These are phyloP conservation scores for Pluteus cervinus DNA, from an alignment of 768 basidiomycete genomes.

Conservation along the genomic window DNA sequence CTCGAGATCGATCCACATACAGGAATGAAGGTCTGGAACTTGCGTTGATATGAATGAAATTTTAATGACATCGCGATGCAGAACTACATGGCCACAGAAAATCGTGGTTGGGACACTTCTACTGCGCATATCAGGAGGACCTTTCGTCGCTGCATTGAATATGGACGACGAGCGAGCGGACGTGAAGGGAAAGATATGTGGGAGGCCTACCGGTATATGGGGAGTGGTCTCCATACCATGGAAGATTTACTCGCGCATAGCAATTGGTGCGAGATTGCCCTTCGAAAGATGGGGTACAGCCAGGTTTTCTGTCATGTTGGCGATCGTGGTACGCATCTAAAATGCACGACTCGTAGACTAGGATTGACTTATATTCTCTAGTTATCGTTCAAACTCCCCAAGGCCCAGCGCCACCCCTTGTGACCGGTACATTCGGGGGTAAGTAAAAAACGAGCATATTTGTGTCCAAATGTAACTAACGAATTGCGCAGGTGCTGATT, in stretches of 20 bases:
- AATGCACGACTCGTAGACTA: neutral
- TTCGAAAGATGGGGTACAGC: slow-evolving; percentile 61
- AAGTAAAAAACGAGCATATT: slow-evolving; percentile 7
- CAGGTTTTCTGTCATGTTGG: slow-evolving; percentile 82
- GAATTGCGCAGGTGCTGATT: slow-evolving; percentile 39
- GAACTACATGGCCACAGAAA: slow-evolving; percentile 77
- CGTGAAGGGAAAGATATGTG: slow-evolving; percentile 50
- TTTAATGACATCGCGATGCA: slow-evolving; percentile 14
- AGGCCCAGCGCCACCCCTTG: slow-evolving; percentile 53
- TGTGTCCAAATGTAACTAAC: neutral
- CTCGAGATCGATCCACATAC: slow-evolving; percentile 70
- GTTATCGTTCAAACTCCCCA: slow-evolving; percentile 46
- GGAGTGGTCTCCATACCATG: slow-evolving; percentile 60
- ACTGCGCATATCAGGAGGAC: slow-evolving; percentile 60
- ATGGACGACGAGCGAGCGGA: slow-evolving; percentile 52
- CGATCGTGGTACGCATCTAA: slow-evolving; percentile 34
- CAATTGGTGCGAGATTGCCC: slow-evolving; percentile 73
- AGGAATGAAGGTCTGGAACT: slow-evolving; percentile 63
- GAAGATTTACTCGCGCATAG: slow-evolving; percentile 77
- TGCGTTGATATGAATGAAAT: neutral
- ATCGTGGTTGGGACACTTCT: slow-evolving; percentile 68
- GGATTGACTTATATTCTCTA: slow-evolving; percentile 16
- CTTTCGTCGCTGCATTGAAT: slow-evolving; percentile 59
- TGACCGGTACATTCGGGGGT: slow-evolving; percentile 66
- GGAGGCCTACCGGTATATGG: slow-evolving; percentile 68